Conservation (phyloP, 176 grass and related monocot species). For the Elaeis guineensis region DNA sequence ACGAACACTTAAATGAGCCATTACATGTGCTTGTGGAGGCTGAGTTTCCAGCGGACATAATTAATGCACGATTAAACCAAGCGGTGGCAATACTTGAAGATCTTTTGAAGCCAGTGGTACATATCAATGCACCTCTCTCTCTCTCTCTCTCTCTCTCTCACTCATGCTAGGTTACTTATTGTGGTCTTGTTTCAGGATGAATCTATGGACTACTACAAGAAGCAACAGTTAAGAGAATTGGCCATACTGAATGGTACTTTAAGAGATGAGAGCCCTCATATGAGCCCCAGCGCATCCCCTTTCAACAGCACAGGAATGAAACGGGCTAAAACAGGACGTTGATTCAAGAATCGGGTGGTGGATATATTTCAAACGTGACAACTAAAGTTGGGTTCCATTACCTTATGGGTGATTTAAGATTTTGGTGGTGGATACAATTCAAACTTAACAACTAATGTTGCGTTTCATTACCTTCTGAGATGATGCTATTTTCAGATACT, state of each 20-base stretch:
- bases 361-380: too few relatives aligned
- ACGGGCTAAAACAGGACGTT: conserved; percentile 12
- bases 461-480: conserved; percentile 4
- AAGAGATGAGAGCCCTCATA: conserved; percentile 14
- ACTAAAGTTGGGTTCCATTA: too few relatives aligned
- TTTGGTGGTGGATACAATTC: too few relatives aligned
- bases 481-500: not conserved
- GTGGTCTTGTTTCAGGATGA: conserved; percentile 4
- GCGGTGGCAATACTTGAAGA: conserved; percentile 13
- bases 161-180: too few relatives aligned
- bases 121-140: not conserved
- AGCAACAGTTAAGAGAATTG: conserved; percentile 12
- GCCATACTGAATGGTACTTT: conserved; percentile 14
- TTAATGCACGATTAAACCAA: conserved; percentile 11
- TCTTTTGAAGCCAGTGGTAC: conserved; percentile 14
- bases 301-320: conserved; percentile 18
- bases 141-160: too few relatives aligned
- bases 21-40: conserved; percentile 15
- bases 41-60: conserved; percentile 6
- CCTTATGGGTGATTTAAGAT: too few relatives aligned
- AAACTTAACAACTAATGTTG: too few relatives aligned
- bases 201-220: conserved; percentile 21
- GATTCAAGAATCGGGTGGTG: not conserved
- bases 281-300: conserved; percentile 11
- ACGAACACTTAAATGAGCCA: conserved; percentile 13